These are phyloP conservation scores for Hortiboletus campestris DNA, from an alignment of 768 basidiomycete species.

Conservation along the genomic window DNA sequence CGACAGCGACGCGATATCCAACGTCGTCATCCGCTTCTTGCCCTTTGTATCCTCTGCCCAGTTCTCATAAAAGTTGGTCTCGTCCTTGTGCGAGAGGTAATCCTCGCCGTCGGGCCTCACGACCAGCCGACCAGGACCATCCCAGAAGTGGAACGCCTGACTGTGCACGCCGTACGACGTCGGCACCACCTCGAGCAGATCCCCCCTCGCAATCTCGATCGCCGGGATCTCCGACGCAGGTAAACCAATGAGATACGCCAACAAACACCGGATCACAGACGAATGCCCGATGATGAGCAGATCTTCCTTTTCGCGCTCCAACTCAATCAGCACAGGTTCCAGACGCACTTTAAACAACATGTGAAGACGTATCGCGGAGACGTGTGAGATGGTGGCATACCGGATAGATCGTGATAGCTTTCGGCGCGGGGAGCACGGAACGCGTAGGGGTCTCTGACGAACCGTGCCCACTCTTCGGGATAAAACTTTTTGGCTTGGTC, in stretches of 20 bases:
- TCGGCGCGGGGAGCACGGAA: conserved; percentile 92
- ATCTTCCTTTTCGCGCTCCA: conserved; percentile 93
- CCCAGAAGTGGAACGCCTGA: conserved; percentile 91
- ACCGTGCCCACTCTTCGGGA: conserved; percentile 92
- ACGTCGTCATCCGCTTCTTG: conserved; percentile 43
- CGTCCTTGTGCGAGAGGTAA: conserved; percentile 47
- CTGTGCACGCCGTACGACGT: conserved; percentile 88
- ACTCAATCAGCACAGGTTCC: conserved; percentile 90
- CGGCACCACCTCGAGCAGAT: conserved; percentile 90
- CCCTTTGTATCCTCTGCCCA: conserved; percentile 76
- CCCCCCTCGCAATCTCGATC: conserved; percentile 94
- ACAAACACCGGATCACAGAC: conserved; percentile 93
- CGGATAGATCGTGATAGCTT: conserved; percentile 93
- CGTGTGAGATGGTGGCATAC: conserved; percentile 37
- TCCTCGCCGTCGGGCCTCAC: conserved; percentile 35
- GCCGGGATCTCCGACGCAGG: conserved; percentile 96
- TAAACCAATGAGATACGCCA: conserved; percentile 90
- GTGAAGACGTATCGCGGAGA: not conserved
- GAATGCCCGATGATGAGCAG: conserved; percentile 95
- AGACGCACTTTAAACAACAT: conserved; percentile 64
- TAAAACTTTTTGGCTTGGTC: conserved; percentile 88
- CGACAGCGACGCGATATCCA: conserved; percentile 31
- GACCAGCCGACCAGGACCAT: conserved; percentile 69
- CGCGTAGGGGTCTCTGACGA: conserved; percentile 89
- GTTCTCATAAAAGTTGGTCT: conserved; percentile 85